A percentile compares a stretch with the other conserved stretches of the same genome.
Conservation (phyloP, 352 stramenopile genomes). For the Globisporangium iwayamae region DNA sequence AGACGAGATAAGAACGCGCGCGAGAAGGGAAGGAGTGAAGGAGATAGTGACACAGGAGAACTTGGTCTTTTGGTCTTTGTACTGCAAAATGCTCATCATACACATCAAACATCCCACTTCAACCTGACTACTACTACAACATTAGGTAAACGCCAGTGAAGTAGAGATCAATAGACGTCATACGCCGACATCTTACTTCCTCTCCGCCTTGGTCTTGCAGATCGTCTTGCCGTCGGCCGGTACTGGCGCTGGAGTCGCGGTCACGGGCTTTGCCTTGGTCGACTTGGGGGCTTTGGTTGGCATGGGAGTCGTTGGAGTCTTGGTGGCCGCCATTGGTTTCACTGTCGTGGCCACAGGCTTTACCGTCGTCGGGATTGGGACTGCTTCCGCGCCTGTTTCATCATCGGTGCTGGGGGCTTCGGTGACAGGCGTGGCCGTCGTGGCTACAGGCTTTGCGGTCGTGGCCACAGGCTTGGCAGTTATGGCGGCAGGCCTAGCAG, state of each 20-base stretch:
- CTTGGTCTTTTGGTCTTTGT: not conserved
- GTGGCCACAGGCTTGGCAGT: not conserved
- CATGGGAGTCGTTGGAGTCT: not conserved
- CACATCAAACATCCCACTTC: not conserved
- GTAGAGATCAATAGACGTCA: not conserved
- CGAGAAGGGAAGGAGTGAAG: not conserved
- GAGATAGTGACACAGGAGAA: not conserved
- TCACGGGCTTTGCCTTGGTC: no score
- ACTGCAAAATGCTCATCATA: not conserved
- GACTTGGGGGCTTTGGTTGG: not conserved
- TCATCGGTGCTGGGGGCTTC: not conserved
- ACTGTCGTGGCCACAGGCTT: slow-evolving; percentile 18
- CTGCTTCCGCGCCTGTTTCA: no score
- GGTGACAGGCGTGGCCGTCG: not conserved
- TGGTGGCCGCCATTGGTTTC: slow-evolving; percentile 3
- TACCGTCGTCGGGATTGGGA: slow-evolving; percentile 1
- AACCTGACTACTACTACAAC: not conserved
- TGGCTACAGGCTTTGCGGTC: not conserved
- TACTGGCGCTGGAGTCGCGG: not conserved
- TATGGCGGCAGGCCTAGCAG: not conserved
- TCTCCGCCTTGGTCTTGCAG: not conserved
- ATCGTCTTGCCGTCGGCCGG: not conserved
- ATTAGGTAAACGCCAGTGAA: not conserved
- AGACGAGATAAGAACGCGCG: not conserved
- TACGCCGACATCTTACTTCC: not conserved